Conservation (phyloP, 2,329 filamentous ascomycete genomes). For the Capronia americana region DNA sequence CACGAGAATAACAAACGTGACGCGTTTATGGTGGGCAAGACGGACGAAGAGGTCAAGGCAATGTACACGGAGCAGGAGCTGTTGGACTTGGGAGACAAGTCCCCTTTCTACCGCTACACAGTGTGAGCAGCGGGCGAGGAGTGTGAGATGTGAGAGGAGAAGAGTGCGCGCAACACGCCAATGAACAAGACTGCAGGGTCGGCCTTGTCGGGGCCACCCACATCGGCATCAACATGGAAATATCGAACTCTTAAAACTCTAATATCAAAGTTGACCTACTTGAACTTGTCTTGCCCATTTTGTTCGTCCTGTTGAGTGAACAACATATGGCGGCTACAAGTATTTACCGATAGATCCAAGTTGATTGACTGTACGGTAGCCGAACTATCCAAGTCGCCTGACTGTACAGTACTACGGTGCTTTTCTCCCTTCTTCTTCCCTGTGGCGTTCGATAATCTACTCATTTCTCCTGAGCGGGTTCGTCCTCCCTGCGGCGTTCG, state of each 20-base stretch:
- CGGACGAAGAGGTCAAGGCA: constrained; percentile 38
- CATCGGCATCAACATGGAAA: neutral
- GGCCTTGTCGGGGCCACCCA: neutral
- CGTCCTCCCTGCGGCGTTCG: neutral
- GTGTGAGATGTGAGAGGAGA: neutral
- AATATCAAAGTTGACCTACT: too few relatives aligned
- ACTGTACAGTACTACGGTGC: too few relatives aligned
- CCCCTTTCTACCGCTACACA: constrained; percentile 45
- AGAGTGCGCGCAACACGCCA: neutral
- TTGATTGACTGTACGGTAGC: too few relatives aligned
- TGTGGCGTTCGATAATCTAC: too few relatives aligned
- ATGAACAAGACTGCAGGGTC: neutral
- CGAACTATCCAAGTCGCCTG: too few relatives aligned
- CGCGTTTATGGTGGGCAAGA: constrained; percentile 30
- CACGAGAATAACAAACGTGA: constrained; percentile 44
- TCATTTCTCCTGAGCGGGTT: too few relatives aligned
- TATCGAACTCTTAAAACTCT: too few relatives aligned
- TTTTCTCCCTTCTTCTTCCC: too few relatives aligned
- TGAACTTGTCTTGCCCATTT: too few relatives aligned
- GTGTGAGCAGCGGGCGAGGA: constrained; percentile 34
- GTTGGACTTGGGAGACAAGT: constrained; percentile 44
- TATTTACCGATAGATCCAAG: too few relatives aligned
- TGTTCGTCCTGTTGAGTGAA: too few relatives aligned
- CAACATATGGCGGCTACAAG: too few relatives aligned
- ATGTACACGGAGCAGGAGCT: constrained; percentile 39